Percentiles rank a stretch among this genome's conserved stretches.
Conservation (phyloP, 2,329 filamentous ascomycete species). For the Colletotrichum higginsianum region DNA sequence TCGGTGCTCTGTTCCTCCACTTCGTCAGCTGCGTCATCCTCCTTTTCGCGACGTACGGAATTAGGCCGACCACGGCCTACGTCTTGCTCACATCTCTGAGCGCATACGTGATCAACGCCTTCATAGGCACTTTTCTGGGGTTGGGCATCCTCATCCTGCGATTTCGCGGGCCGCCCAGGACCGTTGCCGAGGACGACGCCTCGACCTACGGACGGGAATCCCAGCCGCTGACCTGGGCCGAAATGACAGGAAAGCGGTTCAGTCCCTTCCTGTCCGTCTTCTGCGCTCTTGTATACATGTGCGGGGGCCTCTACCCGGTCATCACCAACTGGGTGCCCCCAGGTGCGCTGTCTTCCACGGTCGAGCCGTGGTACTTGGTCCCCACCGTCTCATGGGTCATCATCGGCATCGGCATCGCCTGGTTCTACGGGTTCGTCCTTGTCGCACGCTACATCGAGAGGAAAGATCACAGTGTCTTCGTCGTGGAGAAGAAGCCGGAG, state of each 20-base stretch:
- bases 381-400: conserved; percentile 52
- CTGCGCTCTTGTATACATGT: conserved; percentile 49
- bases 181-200: conserved; percentile 29
- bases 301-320: conserved; percentile 53
- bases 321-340: conserved; percentile 53
- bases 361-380: conserved; percentile 49
- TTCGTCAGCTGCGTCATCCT: conserved; percentile 52
- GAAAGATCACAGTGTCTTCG: conserved; percentile 51
- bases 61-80: conserved; percentile 48
- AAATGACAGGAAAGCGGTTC: conserved; percentile 51
- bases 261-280: conserved; percentile 51
- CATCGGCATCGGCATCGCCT: conserved; percentile 48
- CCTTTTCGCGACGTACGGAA: conserved; percentile 52
- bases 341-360: conserved; percentile 4
- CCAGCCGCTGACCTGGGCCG: conserved; percentile 47
- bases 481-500: conserved; percentile 53
- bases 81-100: conserved; percentile 50
- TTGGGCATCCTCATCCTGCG: conserved; percentile 55
- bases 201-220: conserved; percentile 28
- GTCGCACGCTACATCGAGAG: conserved; percentile 49
- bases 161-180: conserved; percentile 51
- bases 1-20: conserved; percentile 55
- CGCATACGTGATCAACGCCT: conserved; percentile 54
- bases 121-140: conserved; percentile 53
- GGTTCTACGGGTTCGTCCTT: conserved; percentile 53